These are phyloP conservation scores for Colletotrichum sp. DNA, from an alignment of 2,329 filamentous ascomycete species.

Conservation along the genomic window DNA sequence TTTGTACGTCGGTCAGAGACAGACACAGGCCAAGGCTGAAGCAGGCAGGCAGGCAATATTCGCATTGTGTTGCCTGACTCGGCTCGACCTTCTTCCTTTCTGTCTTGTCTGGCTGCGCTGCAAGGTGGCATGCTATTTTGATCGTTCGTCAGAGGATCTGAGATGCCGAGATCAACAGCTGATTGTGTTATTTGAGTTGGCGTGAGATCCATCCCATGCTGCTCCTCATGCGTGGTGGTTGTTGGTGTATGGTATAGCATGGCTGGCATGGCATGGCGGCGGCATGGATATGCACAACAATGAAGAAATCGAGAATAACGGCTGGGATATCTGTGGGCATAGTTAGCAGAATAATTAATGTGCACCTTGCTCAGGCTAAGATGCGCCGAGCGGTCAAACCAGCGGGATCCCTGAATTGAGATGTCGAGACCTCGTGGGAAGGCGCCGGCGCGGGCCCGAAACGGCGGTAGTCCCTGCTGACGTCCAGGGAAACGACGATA, in stretches of 20 bases:
- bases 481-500: background rate
- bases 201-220: background rate
- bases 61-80: background rate
- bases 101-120: background rate
- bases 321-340: background rate
- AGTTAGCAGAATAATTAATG: background rate
- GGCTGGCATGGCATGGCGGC: background rate
- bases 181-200: background rate
- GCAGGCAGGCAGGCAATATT: background rate
- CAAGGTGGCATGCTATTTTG: background rate
- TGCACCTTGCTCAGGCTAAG: background rate
- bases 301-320: background rate
- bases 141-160: background rate
- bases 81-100: background rate
- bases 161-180: background rate
- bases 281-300: background rate
- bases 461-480: constrained; percentile 1
- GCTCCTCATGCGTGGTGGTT: background rate
- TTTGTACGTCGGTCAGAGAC: background rate
- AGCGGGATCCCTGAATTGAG: background rate
- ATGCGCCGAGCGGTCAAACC: background rate
- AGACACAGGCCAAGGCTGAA: background rate
- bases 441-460: background rate
- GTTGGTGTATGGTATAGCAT: background rate
- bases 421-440: background rate